A percentile compares a stretch with the other conserved stretches of the same genome.
Conservation (phyloP, 78 protist species). For the Cyanophora paradoxa region DNA sequence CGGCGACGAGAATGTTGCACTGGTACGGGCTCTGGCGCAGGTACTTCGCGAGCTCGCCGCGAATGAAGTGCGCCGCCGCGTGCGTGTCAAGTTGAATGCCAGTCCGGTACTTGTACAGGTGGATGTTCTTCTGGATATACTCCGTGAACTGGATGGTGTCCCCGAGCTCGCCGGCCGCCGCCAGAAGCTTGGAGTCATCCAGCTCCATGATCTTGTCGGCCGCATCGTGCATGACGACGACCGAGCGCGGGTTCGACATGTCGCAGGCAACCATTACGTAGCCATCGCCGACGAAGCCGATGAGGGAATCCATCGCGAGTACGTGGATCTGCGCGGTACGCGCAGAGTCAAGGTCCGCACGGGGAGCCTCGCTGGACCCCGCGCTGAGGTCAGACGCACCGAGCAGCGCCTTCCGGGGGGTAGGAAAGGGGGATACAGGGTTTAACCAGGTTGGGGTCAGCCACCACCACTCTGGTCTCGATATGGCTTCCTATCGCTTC, state of each 20-base stretch:
- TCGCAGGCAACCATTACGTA: conserved; percentile 38
- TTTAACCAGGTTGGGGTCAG: too few relatives aligned
- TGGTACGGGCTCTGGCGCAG: conserved; percentile 18
- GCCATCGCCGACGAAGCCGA: conserved; percentile 40
- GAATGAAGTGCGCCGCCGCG: conserved; percentile 40
- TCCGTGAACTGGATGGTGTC: conserved; percentile 34
- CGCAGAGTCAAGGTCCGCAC: too few relatives aligned
- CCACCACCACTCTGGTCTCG: too few relatives aligned
- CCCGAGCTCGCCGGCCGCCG: conserved; percentile 40
- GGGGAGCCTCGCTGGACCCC: too few relatives aligned
- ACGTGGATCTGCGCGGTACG: too few relatives aligned
- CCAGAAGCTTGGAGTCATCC: conserved; percentile 32
- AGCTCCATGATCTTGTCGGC: conserved; percentile 41
- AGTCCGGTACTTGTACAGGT: conserved; percentile 18
- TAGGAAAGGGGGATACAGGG: too few relatives aligned
- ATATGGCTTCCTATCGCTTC: too few relatives aligned
- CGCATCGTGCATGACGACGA: conserved; percentile 18
- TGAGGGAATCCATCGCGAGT: conserved; percentile 28
- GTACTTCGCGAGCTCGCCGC: conserved; percentile 31
- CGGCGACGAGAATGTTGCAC: conserved; percentile 47
- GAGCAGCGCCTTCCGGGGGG: too few relatives aligned
- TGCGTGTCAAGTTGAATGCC: conserved; percentile 24
- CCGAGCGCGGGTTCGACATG: background rate
- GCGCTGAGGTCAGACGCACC: too few relatives aligned
- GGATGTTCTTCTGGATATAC: conserved; percentile 36